phyloP scores from a whole-genome alignment of 2,329 filamentous ascomycete genomes.

The Alternaria rosae region DNA sequence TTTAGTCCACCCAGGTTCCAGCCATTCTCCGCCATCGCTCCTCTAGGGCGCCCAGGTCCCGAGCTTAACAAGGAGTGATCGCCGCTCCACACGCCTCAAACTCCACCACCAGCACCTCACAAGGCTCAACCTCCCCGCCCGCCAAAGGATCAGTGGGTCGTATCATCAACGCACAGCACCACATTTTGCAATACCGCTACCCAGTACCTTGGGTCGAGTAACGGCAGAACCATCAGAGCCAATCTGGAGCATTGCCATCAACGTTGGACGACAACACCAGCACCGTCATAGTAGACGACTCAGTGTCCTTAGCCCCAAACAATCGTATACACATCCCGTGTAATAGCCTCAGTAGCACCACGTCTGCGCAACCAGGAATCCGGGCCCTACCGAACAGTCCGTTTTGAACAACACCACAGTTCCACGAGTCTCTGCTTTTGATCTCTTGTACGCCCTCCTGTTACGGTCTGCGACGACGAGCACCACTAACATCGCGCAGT shows the following conservation, averaged over 20 bases:
- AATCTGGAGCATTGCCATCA: constrained; percentile 32
- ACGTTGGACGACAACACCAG: constrained; percentile 38
- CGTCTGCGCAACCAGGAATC: constrained; percentile 58
- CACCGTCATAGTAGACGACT: constrained; percentile 37
- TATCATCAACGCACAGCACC: constrained; percentile 44
- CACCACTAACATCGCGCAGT: constrained; percentile 49
- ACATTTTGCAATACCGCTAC: constrained; percentile 41
- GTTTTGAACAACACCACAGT: constrained; percentile 47
- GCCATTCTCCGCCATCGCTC: constrained; percentile 55
- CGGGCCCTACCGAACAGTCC: constrained; percentile 51
- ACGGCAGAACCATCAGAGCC: constrained; percentile 28
- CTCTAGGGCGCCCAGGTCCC: constrained; percentile 54
- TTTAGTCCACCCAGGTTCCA: constrained; percentile 54
- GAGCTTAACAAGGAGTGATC: constrained; percentile 61
- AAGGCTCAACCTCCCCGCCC: constrained; percentile 26
- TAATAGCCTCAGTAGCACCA: constrained; percentile 52
- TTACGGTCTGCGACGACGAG: constrained; percentile 45
- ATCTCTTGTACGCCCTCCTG: constrained; percentile 50
- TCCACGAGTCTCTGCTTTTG: constrained; percentile 49
- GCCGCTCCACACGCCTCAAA: constrained; percentile 51
- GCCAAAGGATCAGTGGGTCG: constrained; percentile 27
- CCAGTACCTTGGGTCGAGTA: constrained; percentile 35
- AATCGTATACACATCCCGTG: constrained; percentile 47
- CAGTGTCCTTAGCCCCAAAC: constrained; percentile 43
- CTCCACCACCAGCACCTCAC: constrained; percentile 42